These are phyloP conservation scores for Wickerhamomyces ciferrii DNA, from an alignment of 805 yeast genomes.

Conservation along the genomic window DNA sequence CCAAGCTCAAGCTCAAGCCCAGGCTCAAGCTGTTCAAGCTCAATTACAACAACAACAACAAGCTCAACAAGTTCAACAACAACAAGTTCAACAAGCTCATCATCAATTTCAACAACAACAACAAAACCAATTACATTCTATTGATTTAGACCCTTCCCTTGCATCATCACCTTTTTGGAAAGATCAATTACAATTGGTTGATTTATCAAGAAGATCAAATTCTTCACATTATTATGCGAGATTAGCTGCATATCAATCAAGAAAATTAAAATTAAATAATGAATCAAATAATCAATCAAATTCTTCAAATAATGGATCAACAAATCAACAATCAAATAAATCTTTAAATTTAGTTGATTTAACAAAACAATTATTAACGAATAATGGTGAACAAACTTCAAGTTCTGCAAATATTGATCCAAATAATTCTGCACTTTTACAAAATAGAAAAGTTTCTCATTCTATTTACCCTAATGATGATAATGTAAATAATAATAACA, in stretches of 20 bases:
- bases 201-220: slow-evolving; percentile 61
- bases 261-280: slow-evolving; percentile 23
- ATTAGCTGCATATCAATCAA: slow-evolving; percentile 66
- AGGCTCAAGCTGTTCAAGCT: slow-evolving; percentile 25
- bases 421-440: slow-evolving; percentile 7
- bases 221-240: slow-evolving; percentile 81
- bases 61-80: slow-evolving; percentile 15
- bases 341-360: slow-evolving; percentile 31
- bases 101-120: slow-evolving; percentile 18
- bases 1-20: slow-evolving; percentile 6
- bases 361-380: slow-evolving; percentile 28
- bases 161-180: slow-evolving; percentile 57
- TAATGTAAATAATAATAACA: slow-evolving; percentile 17
- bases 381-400: slow-evolving; percentile 19
- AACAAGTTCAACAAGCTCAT: slow-evolving; percentile 18
- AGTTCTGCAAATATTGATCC: slow-evolving; percentile 16
- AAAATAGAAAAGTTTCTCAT: not conserved
- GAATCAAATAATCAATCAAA: not conserved
- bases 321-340: slow-evolving; percentile 13
- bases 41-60: slow-evolving; percentile 12
- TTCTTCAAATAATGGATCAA: slow-evolving; percentile 3
- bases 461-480: slow-evolving; percentile 7
- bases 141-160: slow-evolving; percentile 28
- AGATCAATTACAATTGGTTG: slow-evolving; percentile 71
- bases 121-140: slow-evolving; percentile 10